Conservation (phyloP, 1,139 yeast species). For the Debaryomyces psychrophilus region DNA sequence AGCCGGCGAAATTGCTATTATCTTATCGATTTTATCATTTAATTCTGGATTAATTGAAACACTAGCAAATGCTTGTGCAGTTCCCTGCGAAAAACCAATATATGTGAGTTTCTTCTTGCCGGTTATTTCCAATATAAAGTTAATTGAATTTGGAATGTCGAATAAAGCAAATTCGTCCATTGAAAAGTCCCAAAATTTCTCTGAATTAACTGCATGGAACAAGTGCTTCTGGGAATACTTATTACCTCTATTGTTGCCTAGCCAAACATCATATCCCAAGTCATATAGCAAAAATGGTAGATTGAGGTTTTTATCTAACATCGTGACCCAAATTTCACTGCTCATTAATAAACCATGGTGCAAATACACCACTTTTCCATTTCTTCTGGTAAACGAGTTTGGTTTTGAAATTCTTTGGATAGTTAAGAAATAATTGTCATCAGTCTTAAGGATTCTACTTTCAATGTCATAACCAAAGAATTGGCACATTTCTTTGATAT, state of each 20-base stretch:
- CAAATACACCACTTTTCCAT: slow-evolving; percentile 65
- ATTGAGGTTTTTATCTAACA: slow-evolving; percentile 61
- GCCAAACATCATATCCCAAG: slow-evolving; percentile 88
- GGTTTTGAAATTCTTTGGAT: slow-evolving; percentile 30
- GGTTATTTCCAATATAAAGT: slow-evolving; percentile 37
- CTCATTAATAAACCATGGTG: slow-evolving; percentile 94
- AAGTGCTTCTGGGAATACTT: slow-evolving; percentile 68
- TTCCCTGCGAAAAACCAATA: slow-evolving; percentile 89
- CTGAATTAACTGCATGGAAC: slow-evolving; percentile 38
- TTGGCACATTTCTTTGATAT: slow-evolving; percentile 38
- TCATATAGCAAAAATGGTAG: slow-evolving; percentile 79
- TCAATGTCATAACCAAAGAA: slow-evolving; percentile 46
- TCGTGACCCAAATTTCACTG: slow-evolving; percentile 86
- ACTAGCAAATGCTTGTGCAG: slow-evolving; percentile 88
- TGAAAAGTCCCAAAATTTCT: slow-evolving; percentile 48
- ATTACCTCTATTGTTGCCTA: slow-evolving; percentile 89
- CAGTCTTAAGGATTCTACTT: slow-evolving; percentile 41
- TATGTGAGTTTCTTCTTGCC: slow-evolving; percentile 53
- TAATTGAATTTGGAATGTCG: slow-evolving; percentile 50
- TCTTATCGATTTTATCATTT: slow-evolving; percentile 66
- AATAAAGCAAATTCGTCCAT: slow-evolving; percentile 52
- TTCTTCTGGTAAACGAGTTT: slow-evolving; percentile 14
- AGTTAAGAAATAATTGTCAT: slow-evolving; percentile 45
- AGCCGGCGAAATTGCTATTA: slow-evolving; percentile 90
- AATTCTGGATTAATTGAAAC: slow-evolving; percentile 70